Percentiles rank a stretch among this genome's conserved stretches.
Evolutionary conservation across 2,329 filamentous ascomycete genomes (phyloP).

Genomic region (Aspergillus persii): DNA sequence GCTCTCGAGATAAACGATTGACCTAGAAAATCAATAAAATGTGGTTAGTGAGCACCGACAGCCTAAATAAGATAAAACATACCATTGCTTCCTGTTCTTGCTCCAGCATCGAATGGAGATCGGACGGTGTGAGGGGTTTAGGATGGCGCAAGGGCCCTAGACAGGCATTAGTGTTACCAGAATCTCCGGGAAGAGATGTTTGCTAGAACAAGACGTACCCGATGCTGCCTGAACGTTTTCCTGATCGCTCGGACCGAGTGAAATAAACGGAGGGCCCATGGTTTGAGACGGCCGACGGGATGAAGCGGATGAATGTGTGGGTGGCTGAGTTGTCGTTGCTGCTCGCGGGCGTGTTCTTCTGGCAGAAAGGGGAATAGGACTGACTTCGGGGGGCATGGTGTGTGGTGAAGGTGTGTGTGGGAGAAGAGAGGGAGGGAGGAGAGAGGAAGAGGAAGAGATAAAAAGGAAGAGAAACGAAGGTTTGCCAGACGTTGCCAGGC

Average conservation of each 20-base stretch:
- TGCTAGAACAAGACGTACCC: slow-evolving; percentile 30
- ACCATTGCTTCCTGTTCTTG: slow-evolving; percentile 95
- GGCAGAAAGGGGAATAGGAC: slow-evolving; percentile 38
- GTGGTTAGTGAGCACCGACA: neutral
- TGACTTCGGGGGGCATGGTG: slow-evolving; percentile 52
- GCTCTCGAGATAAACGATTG: slow-evolving; percentile 87
- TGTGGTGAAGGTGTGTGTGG: neutral
- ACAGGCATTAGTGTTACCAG: neutral
- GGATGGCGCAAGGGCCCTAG: slow-evolving; percentile 79
- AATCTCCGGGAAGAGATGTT: neutral
- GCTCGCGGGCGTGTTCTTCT: slow-evolving; percentile 33
- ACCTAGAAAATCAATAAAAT: slow-evolving; percentile 55
- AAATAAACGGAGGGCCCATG: slow-evolving; percentile 44
- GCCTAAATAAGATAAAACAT: slow-evolving; percentile 16
- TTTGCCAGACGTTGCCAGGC: no score
- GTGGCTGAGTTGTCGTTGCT: slow-evolving; percentile 25
- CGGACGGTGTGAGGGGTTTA: slow-evolving; percentile 79
- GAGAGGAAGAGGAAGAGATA: slow-evolving; percentile 8
- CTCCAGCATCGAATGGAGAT: slow-evolving; percentile 85
- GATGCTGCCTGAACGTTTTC: slow-evolving; percentile 39
- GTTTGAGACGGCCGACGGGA: slow-evolving; percentile 49
- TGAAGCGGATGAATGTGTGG: slow-evolving; percentile 36
- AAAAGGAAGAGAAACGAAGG: neutral
- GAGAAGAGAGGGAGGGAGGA: neutral
- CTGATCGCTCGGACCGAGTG: slow-evolving; percentile 35